Percentiles rank a stretch among this genome's conserved stretches.
Conservation (phyloP, 2,329 filamentous ascomycete genomes). For the Pyrenophora graminea region DNA sequence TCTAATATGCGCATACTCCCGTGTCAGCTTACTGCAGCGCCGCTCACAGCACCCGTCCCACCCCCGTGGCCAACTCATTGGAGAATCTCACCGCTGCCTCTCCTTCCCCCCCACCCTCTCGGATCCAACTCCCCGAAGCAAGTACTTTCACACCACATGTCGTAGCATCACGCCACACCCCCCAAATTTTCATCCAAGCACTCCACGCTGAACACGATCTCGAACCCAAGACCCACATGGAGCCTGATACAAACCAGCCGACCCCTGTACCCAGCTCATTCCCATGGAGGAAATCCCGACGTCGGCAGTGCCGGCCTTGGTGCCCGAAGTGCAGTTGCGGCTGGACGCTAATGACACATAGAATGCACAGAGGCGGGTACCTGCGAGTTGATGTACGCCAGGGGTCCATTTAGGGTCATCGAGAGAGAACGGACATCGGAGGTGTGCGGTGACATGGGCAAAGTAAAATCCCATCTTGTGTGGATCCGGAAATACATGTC, state of each 20-base stretch:
- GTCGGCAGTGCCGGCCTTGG: not conserved
- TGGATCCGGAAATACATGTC: not conserved
- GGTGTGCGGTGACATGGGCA: constrained; percentile 5
- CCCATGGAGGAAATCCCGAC: not conserved
- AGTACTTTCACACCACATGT: too few relatives aligned
- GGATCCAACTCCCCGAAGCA: too few relatives aligned
- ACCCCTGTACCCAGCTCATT: not conserved
- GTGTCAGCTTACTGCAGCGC: too few relatives aligned
- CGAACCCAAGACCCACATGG: too few relatives aligned
- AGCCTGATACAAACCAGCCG: not conserved
- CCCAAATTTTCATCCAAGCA: too few relatives aligned
- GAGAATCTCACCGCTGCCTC: too few relatives aligned
- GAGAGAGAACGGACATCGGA: too few relatives aligned
- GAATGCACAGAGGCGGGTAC: not conserved
- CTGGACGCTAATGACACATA: constrained; percentile 6
- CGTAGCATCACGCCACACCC: too few relatives aligned
- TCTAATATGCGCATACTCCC: not conserved
- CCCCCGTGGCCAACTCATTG: too few relatives aligned
- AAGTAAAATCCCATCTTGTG: not conserved
- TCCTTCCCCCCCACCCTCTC: too few relatives aligned
- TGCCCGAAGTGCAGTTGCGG: not conserved
- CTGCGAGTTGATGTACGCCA: not conserved
- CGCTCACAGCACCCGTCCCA: too few relatives aligned
- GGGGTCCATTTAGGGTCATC: not conserved
- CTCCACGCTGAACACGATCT: not conserved